Base-by-base conservation (phyloP, 2,329 filamentous ascomycete species). In the Reticulascus tulasneorum region DNA sequence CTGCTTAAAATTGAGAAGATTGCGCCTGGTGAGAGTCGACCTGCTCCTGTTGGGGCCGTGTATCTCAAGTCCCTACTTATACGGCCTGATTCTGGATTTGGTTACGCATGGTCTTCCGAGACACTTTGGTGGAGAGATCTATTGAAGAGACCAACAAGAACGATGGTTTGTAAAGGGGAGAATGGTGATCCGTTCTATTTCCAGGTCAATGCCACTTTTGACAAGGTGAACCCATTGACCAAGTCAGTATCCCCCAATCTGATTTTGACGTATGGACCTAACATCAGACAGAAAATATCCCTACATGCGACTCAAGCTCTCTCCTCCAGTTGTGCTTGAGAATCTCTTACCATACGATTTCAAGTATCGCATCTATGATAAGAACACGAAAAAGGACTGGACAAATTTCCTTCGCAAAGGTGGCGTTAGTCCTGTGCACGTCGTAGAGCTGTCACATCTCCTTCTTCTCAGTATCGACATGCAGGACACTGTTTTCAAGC, bases 351-450 rank as follows among this genome's bases (percentile, higher is more conserved):
- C 93, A 0, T 97, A 93, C 55, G 93, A 98, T 62, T 98, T 98
- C 78, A 97, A 98, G 62, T 98, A 98, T 60, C 82, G 91, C 37
- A 97, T 98, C 37, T 98, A 97, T 55, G 93, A 98, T 67, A 96
- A 94, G 67, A 94, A 95, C 59, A 96, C 90, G 0, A 94, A 91
- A 70, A 95, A 94, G 58, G 93, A 98, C 58, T 98, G 93, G 93
- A 94, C 88, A 5, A 98, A 98, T 59, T 98, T 98, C 65, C 67
- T 98, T 29, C 81, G 93, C 38, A 97, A 96, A 61, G 93, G 94
- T 18, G 94, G 94, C 11, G 84, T 97, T 38, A 98, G 93, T 57
- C 94, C 94, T 1, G 90, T 98, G 1, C 93, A 98, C 56, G 90
- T 97, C 9, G 91, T 97, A 13, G 91, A 98, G 62, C 71, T 98